Base-by-base conservation (phyloP, 495 filamentous ascomycete genomes). In the Penicillium alfredii region DNA sequence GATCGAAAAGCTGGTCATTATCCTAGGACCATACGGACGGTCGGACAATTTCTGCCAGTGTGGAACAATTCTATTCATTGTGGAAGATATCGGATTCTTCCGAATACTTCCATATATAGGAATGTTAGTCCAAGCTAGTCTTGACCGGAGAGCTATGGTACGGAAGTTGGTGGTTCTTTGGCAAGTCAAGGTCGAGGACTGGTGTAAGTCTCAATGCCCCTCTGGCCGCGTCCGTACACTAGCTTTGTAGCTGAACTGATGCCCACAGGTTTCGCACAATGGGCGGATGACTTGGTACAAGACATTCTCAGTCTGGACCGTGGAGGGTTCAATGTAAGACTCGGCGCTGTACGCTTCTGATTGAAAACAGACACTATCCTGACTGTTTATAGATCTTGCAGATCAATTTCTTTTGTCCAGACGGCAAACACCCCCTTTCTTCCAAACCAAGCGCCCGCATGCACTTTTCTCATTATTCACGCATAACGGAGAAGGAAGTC, bases 31-130 rank as follows among this genome's bases (percentile, higher is more conserved):
- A n/a, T 37, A 28, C 22, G 34, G 34, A 11, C 34, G 26, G 9
- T 24, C 34, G 18, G 16, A 22, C 26, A 12, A 12, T n/a, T 16
- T 37, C 13, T 22, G 23, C 16, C 23, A 28, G 16, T 29, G 28
- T 16, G 34, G 34, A n/a, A 37, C 34, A 16, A 24, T 37, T 7
- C 14, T 37, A 7, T 37, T 37, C 22, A 24, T 28, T 18, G 14
- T 37, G 19, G 34, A 37, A 21, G 34, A 37, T 21, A 29, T 37
- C 14, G 34, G 34, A 20, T 24, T 37, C 10, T 37, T 37, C 24
- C 34, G 34, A n/a, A 16, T 16, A 16, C 11, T 37, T 8, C 24
- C 34, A 10, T 37, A 26, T 24, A 37, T 37, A 18, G 22, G 24
- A 37, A 13, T 26, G 16, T 24, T 37, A n/a, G 34, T 37, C 13